Base-by-base conservation (phyloP, 1,139 yeast species). In the Debaryomyces sp. region DNA sequence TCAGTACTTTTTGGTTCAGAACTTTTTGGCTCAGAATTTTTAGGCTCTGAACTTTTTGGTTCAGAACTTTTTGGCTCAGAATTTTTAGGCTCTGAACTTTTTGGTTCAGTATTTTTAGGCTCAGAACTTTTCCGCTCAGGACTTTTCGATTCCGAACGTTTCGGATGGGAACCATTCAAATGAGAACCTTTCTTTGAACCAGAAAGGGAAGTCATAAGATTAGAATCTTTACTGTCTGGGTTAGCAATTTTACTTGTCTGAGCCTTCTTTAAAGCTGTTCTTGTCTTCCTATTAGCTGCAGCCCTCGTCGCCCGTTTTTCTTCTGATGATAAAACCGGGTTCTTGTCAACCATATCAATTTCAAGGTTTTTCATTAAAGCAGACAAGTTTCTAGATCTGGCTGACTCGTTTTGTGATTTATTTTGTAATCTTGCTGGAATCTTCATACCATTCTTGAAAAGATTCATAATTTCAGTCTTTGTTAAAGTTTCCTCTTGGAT, bases 391-490 rank as follows among this genome's bases (percentile, higher is more conserved):
- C 38, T 26, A 18, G 38, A 26, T 35, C 46, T 23, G 8, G 22
- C 37, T 6, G 29, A 22, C 12, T 43, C 34, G 15, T 39, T 45
- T 9, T 49, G 45, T 4, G 54, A 27, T 8, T 54, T 58, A 7
- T 56, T 56, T 33, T 52, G 35, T 18, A 49, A 21, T 26, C 49
- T 51, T n/a, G 44, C 49, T 26, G 61, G 51, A 9, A 53, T 48
- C 24, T 54, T 54, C 56, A 62, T 56, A 9, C 65, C 66, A 40
- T 56, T 57, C 45, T 59, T 56, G 51, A 68, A 64, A 13, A 66
- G 52, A 12, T 57, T 57, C 46, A 68, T 54, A 10, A 67, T 58
- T 39, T 68, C 71, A 22, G 57, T 59, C 40, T 60, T 66, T 8
- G 67, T 53, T 10, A 67, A 50, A 3, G 57, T 52, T 27, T 56